phyloP scores from a whole-genome alignment of 1,284 basidiomycete genomes.

The Ganoderma sp. region DNA sequence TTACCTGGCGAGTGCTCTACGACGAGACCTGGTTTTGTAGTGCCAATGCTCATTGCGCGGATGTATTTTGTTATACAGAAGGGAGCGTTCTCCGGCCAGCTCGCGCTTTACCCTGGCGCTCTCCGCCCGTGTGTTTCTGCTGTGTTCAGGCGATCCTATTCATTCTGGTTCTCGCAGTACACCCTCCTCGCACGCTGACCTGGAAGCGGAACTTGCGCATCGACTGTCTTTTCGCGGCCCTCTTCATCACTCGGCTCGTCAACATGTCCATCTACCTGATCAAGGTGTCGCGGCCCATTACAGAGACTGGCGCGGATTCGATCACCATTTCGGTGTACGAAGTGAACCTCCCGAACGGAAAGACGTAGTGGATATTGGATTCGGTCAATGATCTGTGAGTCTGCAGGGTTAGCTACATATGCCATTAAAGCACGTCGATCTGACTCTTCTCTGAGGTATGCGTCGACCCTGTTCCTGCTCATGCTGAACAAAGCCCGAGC shows the following conservation, averaged over 20 bases:
- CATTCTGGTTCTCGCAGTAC: constrained; percentile 35
- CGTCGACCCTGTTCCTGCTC: neutral
- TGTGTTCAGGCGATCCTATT: constrained; percentile 34
- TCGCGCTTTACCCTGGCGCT: neutral
- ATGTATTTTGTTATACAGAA: neutral
- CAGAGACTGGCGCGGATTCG: neutral
- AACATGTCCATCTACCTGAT: neutral
- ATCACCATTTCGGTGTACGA: neutral
- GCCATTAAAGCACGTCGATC: neutral
- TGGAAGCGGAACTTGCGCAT: neutral
- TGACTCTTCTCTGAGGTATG: neutral
- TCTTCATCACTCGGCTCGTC: neutral
- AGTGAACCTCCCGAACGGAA: constrained; percentile 14
- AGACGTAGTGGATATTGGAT: constrained; percentile 40
- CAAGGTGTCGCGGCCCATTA: neutral
- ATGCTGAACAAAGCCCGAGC: neutral
- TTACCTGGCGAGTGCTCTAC: neutral
- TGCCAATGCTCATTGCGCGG: neutral
- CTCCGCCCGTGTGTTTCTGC: constrained; percentile 17
- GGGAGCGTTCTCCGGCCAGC: neutral
- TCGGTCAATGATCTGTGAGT: constrained; percentile 37
- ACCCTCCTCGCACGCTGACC: constrained; percentile 21
- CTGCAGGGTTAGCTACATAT: neutral
- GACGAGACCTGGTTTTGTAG: neutral
- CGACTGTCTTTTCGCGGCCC: neutral